Conservation (phyloP, 2,329 filamentous ascomycete genomes). For the Cercospora canescens region DNA sequence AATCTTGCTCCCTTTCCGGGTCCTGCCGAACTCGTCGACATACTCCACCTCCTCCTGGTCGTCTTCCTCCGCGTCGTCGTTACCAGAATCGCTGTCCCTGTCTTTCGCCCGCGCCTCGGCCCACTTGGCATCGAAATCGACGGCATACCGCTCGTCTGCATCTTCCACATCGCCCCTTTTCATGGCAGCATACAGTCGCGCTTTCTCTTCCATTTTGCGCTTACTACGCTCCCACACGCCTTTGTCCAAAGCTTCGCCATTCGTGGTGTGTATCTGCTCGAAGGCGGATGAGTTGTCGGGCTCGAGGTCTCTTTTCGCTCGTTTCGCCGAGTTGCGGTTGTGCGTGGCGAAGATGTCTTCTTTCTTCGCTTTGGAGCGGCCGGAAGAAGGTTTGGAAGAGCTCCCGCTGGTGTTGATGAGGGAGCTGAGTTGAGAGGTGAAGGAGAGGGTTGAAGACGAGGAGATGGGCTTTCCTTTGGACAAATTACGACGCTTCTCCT, state of each 20-base stretch:
- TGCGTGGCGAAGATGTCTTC: constrained; percentile 68
- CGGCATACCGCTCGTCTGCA: constrained; percentile 63
- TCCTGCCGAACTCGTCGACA: constrained; percentile 89
- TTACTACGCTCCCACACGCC: constrained; percentile 65
- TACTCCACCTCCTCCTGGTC: constrained; percentile 73
- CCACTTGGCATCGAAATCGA: constrained; percentile 98
- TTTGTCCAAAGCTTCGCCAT: constrained; percentile 63
- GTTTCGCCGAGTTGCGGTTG: constrained; percentile 63
- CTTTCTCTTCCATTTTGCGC: constrained; percentile 87
- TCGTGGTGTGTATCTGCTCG: constrained; percentile 63
- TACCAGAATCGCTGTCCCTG: constrained; percentile 48
- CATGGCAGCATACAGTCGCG: constrained; percentile 82
- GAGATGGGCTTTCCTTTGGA: constrained; percentile 63
- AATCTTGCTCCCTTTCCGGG: constrained; percentile 68
- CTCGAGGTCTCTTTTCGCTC: constrained; percentile 61
- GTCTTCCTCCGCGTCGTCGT: constrained; percentile 39
- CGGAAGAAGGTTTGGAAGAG: constrained; percentile 38
- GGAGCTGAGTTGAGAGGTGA: constrained; percentile 82
- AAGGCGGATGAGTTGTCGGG: constrained; percentile 55
- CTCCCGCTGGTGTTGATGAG: constrained; percentile 63
- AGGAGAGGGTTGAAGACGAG: constrained; percentile 73
- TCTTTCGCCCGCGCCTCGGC: constrained; percentile 57
- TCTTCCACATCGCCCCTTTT: constrained; percentile 78
- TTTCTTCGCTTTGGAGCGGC: constrained; percentile 62
- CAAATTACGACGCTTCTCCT: constrained; percentile 54